These are phyloP conservation scores for Phytophthora citricola DNA, from an alignment of 352 stramenopile species.

Conservation along the genomic window DNA sequence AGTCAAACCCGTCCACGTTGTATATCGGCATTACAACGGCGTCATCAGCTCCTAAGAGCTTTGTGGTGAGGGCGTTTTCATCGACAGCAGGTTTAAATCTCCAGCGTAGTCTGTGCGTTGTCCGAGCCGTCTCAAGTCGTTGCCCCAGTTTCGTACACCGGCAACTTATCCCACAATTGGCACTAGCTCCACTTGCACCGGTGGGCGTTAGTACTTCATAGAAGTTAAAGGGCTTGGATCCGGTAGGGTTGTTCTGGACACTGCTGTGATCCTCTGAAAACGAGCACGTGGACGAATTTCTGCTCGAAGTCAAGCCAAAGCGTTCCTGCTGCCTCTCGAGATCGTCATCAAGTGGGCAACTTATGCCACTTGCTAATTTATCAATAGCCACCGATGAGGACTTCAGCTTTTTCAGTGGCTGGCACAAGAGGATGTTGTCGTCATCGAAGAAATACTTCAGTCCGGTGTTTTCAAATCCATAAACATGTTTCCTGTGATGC, in stretches of 20 bases:
- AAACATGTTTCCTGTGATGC: slow-evolving; percentile 59
- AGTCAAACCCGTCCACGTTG: slow-evolving; percentile 48
- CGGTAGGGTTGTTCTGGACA: slow-evolving; percentile 24
- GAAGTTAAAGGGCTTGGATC: slow-evolving; percentile 15
- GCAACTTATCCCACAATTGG: slow-evolving; percentile 27
- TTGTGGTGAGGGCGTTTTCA: slow-evolving; percentile 46
- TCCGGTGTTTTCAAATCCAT: slow-evolving; percentile 42
- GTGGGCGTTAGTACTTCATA: background rate
- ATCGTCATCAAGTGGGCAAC: slow-evolving; percentile 9
- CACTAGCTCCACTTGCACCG: slow-evolving; percentile 7
- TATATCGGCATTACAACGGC: slow-evolving; percentile 4
- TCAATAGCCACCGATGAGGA: slow-evolving; percentile 5
- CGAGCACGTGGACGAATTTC: slow-evolving; percentile 6
- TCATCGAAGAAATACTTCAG: slow-evolving; percentile 61
- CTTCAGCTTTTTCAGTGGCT: slow-evolving; percentile 19
- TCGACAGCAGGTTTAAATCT: slow-evolving; percentile 39
- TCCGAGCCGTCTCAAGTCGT: slow-evolving; percentile 36
- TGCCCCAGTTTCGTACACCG: slow-evolving; percentile 51
- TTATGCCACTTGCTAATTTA: background rate
- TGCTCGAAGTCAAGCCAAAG: slow-evolving; percentile 1
- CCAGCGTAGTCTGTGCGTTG: slow-evolving; percentile 32
- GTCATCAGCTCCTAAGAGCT: slow-evolving; percentile 43
- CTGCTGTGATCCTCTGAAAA: slow-evolving; percentile 25
- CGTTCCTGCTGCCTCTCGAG: slow-evolving; percentile 17
- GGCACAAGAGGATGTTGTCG: slow-evolving; percentile 39